Conservation (phyloP, 306 rosid genomes). For the Prunus salicina region DNA sequence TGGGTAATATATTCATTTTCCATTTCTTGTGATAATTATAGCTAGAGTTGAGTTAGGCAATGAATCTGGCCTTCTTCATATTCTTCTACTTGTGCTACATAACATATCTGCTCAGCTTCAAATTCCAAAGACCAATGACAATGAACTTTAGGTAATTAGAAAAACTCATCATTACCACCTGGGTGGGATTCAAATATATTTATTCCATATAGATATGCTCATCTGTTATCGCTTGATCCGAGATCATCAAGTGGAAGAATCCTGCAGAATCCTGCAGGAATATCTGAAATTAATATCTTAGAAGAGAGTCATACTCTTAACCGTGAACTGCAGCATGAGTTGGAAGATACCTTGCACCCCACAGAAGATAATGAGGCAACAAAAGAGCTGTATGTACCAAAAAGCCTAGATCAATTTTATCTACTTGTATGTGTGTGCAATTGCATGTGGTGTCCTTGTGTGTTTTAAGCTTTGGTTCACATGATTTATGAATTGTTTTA, state of each 20-base stretch:
- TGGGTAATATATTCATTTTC: no score
- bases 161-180: no score
- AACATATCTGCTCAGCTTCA: no score
- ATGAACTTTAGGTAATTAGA: no score
- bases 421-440: background rate
- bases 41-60: no score
- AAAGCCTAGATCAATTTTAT: constrained; percentile 7
- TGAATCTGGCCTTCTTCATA: no score
- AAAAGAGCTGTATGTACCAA: constrained; percentile 46
- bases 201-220: background rate
- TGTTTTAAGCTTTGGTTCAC: background rate
- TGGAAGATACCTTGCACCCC: background rate
- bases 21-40: no score
- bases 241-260: constrained; percentile 17
- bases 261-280: constrained; percentile 28
- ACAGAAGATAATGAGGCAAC: constrained; percentile 28
- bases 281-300: constrained; percentile 22
- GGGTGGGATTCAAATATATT: no score
- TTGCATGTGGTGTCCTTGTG: background rate
- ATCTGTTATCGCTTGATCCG: constrained; percentile 23
- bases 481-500: background rate
- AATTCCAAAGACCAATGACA: no score
- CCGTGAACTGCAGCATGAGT: background rate
- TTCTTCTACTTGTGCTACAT: no score
- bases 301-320: background rate